Percentiles rank a stretch among this genome's conserved stretches.
These are phyloP conservation scores for Papilionanthe hybrid DNA, from an alignment of 116 monocot genomes.

Conservation along the genomic window DNA sequence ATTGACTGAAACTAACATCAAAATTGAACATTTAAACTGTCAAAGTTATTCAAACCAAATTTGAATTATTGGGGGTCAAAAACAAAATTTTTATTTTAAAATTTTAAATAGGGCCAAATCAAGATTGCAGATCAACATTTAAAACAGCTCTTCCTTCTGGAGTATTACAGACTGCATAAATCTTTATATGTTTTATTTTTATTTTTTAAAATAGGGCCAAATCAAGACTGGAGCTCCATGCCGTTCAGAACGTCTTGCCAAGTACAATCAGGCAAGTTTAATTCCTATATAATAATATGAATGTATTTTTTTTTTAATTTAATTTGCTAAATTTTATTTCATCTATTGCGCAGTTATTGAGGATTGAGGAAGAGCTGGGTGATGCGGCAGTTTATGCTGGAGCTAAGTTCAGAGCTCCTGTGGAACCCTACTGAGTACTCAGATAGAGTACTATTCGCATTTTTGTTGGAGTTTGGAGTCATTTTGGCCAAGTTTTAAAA, in stretches of 20 bases:
- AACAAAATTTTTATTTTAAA: too few relatives aligned
- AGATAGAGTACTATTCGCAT: constrained; percentile 3
- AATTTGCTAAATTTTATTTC: neutral
- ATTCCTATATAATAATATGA: too few relatives aligned
- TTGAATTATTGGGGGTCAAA: too few relatives aligned
- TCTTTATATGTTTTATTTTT: neutral
- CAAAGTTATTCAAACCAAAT: too few relatives aligned
- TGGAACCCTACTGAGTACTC: constrained; percentile 46
- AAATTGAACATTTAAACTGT: too few relatives aligned
- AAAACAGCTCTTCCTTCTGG: too few relatives aligned
- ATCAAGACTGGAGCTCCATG: constrained; percentile 98
- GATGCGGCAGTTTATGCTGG: constrained; percentile 69
- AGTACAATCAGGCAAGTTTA: constrained; percentile 81
- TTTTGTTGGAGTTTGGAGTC: neutral
- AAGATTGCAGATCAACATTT: too few relatives aligned
- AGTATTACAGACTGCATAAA: too few relatives aligned
- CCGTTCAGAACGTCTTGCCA: constrained; percentile 91
- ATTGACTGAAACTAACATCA: too few relatives aligned
- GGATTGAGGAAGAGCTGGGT: constrained; percentile 89
- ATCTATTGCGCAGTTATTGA: constrained; percentile 40
- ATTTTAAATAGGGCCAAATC: too few relatives aligned
- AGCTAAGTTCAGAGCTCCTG: constrained; percentile 70
- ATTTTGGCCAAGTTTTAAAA: neutral
- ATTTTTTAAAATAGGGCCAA: constrained; percentile 49
- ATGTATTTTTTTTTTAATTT: neutral